Conservation (phyloP, 371 early-diverging fungal genomes). For the Actinomortierella wolfii region DNA sequence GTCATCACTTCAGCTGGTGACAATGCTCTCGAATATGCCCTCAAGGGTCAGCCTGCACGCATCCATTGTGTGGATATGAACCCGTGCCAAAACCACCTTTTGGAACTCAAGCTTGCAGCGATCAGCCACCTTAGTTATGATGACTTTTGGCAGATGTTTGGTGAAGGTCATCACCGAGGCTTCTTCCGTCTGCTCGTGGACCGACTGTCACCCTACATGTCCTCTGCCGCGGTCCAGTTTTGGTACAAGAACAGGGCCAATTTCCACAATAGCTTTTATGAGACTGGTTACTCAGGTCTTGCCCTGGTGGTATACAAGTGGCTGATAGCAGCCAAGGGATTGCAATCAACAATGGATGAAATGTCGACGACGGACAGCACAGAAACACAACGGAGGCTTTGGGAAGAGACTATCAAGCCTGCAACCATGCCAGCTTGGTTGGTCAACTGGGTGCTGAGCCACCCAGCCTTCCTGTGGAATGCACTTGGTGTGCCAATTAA, state of each 20-base stretch:
- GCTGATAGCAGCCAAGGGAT: conserved; percentile 64
- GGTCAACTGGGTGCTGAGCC: conserved; percentile 68
- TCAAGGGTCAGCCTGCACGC: conserved; percentile 66
- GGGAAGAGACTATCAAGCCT: conserved; percentile 69
- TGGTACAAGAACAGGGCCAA: conserved; percentile 71
- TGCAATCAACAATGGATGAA: conserved; percentile 59
- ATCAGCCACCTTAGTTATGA: conserved; percentile 62
- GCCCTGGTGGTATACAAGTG: conserved; percentile 74
- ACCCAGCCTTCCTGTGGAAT: conserved; percentile 86
- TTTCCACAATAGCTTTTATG: conserved; percentile 73
- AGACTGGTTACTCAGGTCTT: conserved; percentile 85
- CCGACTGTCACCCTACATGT: conserved; percentile 73
- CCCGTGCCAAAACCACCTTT: conserved; percentile 87
- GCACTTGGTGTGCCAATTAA: conserved; percentile 88
- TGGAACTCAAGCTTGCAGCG: conserved; percentile 82
- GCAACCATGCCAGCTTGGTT: conserved; percentile 65
- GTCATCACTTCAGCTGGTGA: conserved; percentile 89
- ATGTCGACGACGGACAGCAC: conserved; percentile 63
- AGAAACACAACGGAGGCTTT: conserved; percentile 66
- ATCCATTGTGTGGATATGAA: conserved; percentile 90
- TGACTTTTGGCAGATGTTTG: conserved; percentile 86
- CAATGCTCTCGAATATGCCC: conserved; percentile 83
- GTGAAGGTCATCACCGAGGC: conserved; percentile 67
- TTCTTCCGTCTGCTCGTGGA: conserved; percentile 69
- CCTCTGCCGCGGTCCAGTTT: conserved; percentile 77